Percentiles rank a stretch among this genome's conserved stretches.
Conservation (phyloP, 108 stramenopile species). For the Epithemia pelagica region DNA sequence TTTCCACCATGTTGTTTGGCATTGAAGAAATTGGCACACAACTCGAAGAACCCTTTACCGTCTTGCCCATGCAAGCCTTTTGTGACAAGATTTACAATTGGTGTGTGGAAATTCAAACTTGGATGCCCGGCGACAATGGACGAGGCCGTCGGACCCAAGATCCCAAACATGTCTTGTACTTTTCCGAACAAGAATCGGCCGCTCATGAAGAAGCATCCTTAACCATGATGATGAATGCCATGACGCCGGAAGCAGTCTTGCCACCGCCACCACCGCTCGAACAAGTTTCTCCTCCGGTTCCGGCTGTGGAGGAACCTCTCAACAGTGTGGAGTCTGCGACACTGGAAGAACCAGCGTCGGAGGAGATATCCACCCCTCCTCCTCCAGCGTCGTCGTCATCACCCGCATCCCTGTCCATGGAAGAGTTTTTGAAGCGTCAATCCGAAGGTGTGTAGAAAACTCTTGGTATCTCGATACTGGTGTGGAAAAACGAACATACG, state of each 20-base stretch:
- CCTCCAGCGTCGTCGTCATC: too few relatives aligned
- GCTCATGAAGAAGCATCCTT: too few relatives aligned
- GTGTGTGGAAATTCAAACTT: slow-evolving; percentile 50
- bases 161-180: not conserved
- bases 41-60: slow-evolving; percentile 70
- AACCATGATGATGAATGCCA: too few relatives aligned
- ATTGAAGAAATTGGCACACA: slow-evolving; percentile 69
- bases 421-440: not conserved
- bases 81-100: slow-evolving; percentile 63
- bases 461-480: too few relatives aligned
- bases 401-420: not conserved
- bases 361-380: not conserved
- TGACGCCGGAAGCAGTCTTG: too few relatives aligned
- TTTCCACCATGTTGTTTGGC: slow-evolving; percentile 53
- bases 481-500: too few relatives aligned
- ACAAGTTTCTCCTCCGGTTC: not conserved
- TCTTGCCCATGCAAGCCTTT: slow-evolving; percentile 72
- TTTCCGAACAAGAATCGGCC: not conserved
- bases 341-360: not conserved
- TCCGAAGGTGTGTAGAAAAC: too few relatives aligned
- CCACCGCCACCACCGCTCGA: too few relatives aligned
- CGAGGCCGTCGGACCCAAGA: not conserved
- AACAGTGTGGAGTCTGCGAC: not conserved
- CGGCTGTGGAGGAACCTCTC: not conserved
- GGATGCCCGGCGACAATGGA: slow-evolving; percentile 39